Evolutionary conservation across 257 asterid species (phyloP).

Genomic region (Nicotiana otophora): DNA sequence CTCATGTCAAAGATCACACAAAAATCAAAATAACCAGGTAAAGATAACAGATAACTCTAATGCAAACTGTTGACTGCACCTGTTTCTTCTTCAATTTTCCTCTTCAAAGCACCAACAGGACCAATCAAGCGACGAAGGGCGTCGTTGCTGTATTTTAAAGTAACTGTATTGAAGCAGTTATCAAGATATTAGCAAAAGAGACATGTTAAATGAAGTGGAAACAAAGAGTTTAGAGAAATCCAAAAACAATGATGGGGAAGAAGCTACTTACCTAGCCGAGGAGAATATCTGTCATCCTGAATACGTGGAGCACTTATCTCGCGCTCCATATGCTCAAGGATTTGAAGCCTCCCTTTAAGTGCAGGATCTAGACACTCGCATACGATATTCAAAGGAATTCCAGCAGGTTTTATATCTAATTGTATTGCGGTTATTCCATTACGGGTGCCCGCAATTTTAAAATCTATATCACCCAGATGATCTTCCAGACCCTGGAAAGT

Average conservation of each 20-base stretch:
- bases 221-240: background rate
- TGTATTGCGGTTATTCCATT: conserved; percentile 91
- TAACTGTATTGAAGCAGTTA: conserved; percentile 39
- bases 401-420: conserved; percentile 97
- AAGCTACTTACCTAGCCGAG: conserved; percentile 51
- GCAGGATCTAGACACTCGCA: conserved; percentile 84
- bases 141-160: conserved; percentile 75
- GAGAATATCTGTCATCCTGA: conserved; percentile 69
- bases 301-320: conserved; percentile 74
- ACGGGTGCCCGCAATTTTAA: conserved; percentile 94
- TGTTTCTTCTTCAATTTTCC: conserved; percentile 93
- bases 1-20: background rate
- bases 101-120: conserved; percentile 89
- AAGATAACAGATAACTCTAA: background rate
- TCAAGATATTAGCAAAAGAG: conserved; percentile 17
- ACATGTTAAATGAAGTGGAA: conserved; percentile 8
- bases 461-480: conserved; percentile 98
- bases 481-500: conserved; percentile 86
- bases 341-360: conserved; percentile 65
- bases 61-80: conserved; percentile 33
- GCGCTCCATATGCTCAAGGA: conserved; percentile 85
- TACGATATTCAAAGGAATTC: conserved; percentile 84
- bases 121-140: conserved; percentile 88
- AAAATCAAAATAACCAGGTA: background rate
- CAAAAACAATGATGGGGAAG: background rate